These are phyloP conservation scores for Cryomyces minteri DNA, from an alignment of 495 filamentous ascomycete species.

Conservation along the genomic window DNA sequence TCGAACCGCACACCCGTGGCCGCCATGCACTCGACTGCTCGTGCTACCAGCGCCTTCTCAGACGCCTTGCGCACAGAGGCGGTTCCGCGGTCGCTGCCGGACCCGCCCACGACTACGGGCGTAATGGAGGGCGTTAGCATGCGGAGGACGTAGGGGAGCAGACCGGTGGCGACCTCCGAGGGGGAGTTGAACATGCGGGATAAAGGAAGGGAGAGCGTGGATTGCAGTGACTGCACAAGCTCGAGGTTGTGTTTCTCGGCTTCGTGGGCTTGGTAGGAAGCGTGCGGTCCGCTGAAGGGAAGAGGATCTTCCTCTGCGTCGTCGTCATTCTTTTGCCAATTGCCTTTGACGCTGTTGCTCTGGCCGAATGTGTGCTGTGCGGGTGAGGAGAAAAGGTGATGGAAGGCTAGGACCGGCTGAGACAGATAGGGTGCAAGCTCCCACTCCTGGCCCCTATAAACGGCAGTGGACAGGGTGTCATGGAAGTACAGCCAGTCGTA, in stretches of 20 bases:
- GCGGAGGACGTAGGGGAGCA: conserved; percentile 64
- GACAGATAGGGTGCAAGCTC: conserved; percentile 72
- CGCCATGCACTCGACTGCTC: conserved; percentile 62
- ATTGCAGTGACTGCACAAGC: conserved; percentile 32
- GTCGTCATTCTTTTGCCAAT: conserved; percentile 19
- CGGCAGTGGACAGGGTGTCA: conserved; percentile 54
- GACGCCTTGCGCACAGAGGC: conserved; percentile 73
- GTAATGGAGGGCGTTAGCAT: conserved; percentile 81
- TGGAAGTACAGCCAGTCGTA: conserved; percentile 95
- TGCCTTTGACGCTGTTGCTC: background rate
- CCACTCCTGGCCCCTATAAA: conserved; percentile 69
- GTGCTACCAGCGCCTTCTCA: conserved; percentile 61
- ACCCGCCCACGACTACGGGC: conserved; percentile 53
- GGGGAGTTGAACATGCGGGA: conserved; percentile 57
- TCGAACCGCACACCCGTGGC: conserved; percentile 69
- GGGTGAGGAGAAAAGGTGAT: conserved; percentile 67
- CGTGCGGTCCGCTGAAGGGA: conserved; percentile 63
- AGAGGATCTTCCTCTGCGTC: conserved; percentile 34
- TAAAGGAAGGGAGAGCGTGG: conserved; percentile 37
- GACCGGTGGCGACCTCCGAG: conserved; percentile 56
- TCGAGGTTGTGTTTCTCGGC: conserved; percentile 48
- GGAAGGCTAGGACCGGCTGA: conserved; percentile 73
- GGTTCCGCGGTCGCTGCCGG: conserved; percentile 34
- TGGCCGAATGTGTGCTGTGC: conserved; percentile 3
- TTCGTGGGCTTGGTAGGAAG: conserved; percentile 64